Conservation (phyloP, 169 alveolate species). For the Miamiensis avidus region DNA sequence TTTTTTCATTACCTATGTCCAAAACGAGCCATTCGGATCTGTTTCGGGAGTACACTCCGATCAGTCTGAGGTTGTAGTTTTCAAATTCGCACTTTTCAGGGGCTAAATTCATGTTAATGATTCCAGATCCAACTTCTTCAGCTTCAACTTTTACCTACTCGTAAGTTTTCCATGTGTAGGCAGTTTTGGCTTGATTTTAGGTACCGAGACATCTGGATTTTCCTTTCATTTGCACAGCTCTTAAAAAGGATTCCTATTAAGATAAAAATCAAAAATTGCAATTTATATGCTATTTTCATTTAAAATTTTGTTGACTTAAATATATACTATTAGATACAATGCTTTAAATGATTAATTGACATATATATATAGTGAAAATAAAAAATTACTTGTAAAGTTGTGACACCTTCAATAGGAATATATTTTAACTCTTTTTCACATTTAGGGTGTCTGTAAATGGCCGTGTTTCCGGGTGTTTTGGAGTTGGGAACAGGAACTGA, state of each 20-base stretch:
- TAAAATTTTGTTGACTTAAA: neutral
- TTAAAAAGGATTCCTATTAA: neutral
- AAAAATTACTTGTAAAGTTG: neutral
- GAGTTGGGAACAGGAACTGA: neutral
- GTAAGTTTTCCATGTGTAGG: neutral
- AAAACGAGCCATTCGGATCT: conserved; percentile 73
- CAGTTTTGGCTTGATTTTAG: neutral
- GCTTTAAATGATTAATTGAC: too few species aligned
- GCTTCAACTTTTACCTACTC: neutral
- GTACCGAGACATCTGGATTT: neutral
- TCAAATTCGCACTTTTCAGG: neutral
- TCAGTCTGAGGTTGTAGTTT: conserved; percentile 24
- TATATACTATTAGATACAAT: too few species aligned
- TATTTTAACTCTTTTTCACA: neutral
- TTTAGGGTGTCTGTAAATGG: neutral
- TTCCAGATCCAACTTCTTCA: neutral
- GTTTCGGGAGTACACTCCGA: conserved; percentile 72
- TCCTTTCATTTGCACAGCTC: neutral
- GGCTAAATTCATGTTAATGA: neutral
- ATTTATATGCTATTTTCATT: neutral
- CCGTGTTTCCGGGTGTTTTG: neutral
- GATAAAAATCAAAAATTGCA: too few species aligned
- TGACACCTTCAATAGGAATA: neutral
- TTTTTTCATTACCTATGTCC: conserved; percentile 10
- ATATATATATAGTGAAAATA: too few species aligned